These are phyloP conservation scores for Phytophthora megakarya DNA, from an alignment of 352 stramenopile species.

Conservation along the genomic window DNA sequence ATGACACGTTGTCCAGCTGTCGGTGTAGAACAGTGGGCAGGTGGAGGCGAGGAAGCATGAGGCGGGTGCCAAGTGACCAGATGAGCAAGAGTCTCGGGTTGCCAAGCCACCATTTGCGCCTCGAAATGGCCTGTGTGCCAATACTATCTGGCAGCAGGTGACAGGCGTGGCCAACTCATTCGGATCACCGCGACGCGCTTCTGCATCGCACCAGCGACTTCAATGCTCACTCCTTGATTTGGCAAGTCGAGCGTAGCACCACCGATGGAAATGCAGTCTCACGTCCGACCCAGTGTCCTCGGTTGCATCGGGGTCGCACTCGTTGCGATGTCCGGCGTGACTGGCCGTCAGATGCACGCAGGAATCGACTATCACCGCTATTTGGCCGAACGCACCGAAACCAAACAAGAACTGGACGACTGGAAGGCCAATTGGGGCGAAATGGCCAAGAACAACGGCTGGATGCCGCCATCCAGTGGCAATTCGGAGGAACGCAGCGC, in stretches of 20 bases:
- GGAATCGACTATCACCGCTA: slow-evolving; percentile 50
- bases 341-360: slow-evolving; percentile 43
- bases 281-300: slow-evolving; percentile 6
- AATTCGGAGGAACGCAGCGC: slow-evolving; percentile 33
- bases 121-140: slow-evolving; percentile 23
- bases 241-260: slow-evolving; percentile 12
- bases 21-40: slow-evolving; percentile 14
- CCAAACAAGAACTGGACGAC: slow-evolving; percentile 36
- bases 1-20: slow-evolving; percentile 20
- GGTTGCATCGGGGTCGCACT: slow-evolving; percentile 11
- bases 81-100: slow-evolving; percentile 29
- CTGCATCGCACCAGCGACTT: slow-evolving; percentile 14
- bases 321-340: slow-evolving; percentile 16
- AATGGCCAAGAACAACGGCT: slow-evolving; percentile 37
- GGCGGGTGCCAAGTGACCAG: slow-evolving; percentile 30
- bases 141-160: slow-evolving; percentile 19
- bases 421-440: slow-evolving; percentile 41
- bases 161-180: slow-evolving; percentile 15
- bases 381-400: slow-evolving; percentile 34
- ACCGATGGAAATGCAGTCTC: slow-evolving; percentile 14
- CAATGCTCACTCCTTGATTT: slow-evolving; percentile 41
- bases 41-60: slow-evolving; percentile 25
- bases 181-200: slow-evolving; percentile 24
- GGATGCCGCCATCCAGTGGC: slow-evolving; percentile 28
- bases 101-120: slow-evolving; percentile 6